Evolutionary conservation across 345 rosid genomes (phyloP), one percentile per base, ranked within the genome.

Genomic region (Passiflora organensis): DNA sequence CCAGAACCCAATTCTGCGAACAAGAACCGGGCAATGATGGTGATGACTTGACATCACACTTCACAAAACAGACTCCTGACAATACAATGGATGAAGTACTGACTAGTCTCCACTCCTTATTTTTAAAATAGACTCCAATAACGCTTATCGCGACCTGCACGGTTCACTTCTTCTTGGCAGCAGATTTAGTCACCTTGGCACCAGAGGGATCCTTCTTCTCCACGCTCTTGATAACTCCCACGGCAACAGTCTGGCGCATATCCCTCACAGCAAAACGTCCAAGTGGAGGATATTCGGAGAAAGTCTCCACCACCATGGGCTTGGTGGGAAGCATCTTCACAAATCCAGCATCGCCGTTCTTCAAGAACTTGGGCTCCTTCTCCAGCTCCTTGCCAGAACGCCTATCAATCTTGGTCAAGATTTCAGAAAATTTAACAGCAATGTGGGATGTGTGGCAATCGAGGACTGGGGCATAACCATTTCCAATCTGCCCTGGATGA

Each of bases 221-320:
- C 2, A 87, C 95, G 0, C 43, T 82, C 84, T 87, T 87, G 72
- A 84, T 87, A 16, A 87, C 91, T 13, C 95, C 95, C 0, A 87
- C 96, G 6, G 96, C 96, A 0, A 87, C 96, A 0, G 93, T 88
- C 77, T 88, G 96, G 8, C 96, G 81, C 96, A 88, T 88, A 70
- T 88, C 96, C 68, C 96, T 78, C 32, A 88, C 96, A 0, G 96
- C 96, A 38, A 88, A 88, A 9, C 96, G 85, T 5, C 96, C 96
- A 9, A 88, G 86, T 0, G 96, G 96, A 9, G 96, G 94, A 63
- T 88, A 88, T 49, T 53, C 77, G 0, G 90, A 74, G 83, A 88
- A 88, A 1, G 96, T 85, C 73, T 88, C 96, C 0, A 88, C 96
- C 1, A 88, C 96, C 96, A 88, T 88, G 45, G 96, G 96, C 81